Base-by-base conservation (phyloP, 1,139 yeast species). In the Williopsis jadinii region DNA sequence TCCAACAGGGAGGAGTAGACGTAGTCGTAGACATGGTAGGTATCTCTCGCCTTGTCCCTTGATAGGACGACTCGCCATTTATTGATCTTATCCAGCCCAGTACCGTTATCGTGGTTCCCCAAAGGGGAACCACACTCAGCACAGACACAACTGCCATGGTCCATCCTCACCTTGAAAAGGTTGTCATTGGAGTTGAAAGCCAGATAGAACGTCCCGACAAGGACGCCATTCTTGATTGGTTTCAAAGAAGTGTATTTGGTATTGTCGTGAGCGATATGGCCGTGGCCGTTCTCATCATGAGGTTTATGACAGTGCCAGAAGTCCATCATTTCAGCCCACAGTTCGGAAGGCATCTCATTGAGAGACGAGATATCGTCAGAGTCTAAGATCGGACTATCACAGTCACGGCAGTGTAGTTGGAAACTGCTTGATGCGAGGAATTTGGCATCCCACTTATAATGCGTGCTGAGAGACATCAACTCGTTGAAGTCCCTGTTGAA, bases 261-360 rank as follows among this genome's bases (percentile, higher is more conserved):
- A 8, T 45, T 48, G 9, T 31, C 38, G 9, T 34, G 32, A 10
- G 31, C 35, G 9, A 9, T 11, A 8, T 45, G 49, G 11, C 29
- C 37, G 6, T 35, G 30, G 8, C 30, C 35, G 11, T 34, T 19
- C 9, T 31, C 38, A 11, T 48, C 47, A 31, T 50, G 67, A 0
- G 98, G 97, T 57, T 88, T 88, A 59, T 92, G 97, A 58, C 98
- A 92, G 60, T 92, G 97, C 98, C 98, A 92, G 50, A 84, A 84
- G 47, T 92, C 97, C 95, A 92, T 84, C 74, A 92, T 68, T 58
- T 92, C 98, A 11, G 84, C 77, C 98, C 98, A 92, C 41, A 79
- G 69, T 54, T 88, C 97, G 1, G 95, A 84, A 0, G 98, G 98
- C 80, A 90, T 74, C 36, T 86, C 85, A 49, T 68, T 62, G 36